phyloP scores from a whole-genome alignment of 73 alveolate species.

The Tetrahymena elliotti region DNA sequence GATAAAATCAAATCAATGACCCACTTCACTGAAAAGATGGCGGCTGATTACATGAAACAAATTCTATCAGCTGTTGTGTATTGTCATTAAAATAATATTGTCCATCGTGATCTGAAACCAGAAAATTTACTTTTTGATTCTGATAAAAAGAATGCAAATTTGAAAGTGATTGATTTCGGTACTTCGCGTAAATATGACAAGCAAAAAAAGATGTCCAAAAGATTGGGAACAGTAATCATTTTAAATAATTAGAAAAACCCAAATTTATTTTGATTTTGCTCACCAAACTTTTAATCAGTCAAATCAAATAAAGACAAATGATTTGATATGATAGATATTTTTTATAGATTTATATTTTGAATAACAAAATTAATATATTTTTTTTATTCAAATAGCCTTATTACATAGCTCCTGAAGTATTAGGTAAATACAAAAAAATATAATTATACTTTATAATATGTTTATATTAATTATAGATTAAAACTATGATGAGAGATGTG shows the following conservation, averaged over 20 bases:
- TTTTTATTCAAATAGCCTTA: constrained; percentile 6
- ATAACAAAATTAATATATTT: not conserved
- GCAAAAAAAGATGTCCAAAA: constrained; percentile 62
- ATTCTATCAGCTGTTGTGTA: constrained; percentile 72
- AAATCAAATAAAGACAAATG: too few relatives aligned
- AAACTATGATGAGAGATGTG: constrained; percentile 48
- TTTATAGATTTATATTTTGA: not conserved
- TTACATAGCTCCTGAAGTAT: constrained; percentile 53
- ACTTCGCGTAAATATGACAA: constrained; percentile 50
- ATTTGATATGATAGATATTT: too few relatives aligned
- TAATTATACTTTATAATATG: not conserved
- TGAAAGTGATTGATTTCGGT: constrained; percentile 92
- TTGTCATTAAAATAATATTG: constrained; percentile 77
- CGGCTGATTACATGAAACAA: constrained; percentile 72
- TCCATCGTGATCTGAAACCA: constrained; percentile 94
- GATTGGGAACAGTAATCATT: constrained; percentile 70
- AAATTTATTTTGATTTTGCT: too few relatives aligned
- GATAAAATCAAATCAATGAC: constrained; percentile 56
- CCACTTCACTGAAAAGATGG: constrained; percentile 69
- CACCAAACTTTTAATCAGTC: too few relatives aligned
- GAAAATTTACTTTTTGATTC: constrained; percentile 77
- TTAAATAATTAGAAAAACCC: too few relatives aligned
- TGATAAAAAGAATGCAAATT: constrained; percentile 43
- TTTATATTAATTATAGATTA: not conserved
- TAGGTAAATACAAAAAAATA: not conserved